Percentiles rank a stretch among this genome's conserved stretches.
Conservation (phyloP, 2,329 filamentous ascomycete genomes). For the Gyromitra esculenta region DNA sequence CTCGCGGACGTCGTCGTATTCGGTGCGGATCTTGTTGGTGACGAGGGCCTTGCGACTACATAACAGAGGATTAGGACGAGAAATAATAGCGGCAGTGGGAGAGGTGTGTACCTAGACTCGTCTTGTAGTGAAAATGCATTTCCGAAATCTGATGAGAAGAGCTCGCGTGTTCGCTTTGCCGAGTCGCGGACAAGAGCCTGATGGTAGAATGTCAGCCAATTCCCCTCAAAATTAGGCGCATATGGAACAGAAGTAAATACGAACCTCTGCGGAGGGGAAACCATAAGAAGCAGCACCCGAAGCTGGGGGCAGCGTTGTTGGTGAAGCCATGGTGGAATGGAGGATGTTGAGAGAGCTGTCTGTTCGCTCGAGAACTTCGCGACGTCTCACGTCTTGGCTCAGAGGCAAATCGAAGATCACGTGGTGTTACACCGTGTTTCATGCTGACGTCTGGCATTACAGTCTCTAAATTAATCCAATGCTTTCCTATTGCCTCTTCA, state of each 20-base stretch:
- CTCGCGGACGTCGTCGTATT: constrained; percentile 81
- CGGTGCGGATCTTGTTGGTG: constrained; percentile 70
- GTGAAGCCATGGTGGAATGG: constrained; percentile 42
- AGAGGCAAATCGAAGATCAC: too few species aligned
- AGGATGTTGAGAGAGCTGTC: constrained; percentile 8
- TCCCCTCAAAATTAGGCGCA: background rate
- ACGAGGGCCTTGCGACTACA: constrained; percentile 63
- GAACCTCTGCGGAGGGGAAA: constrained; percentile 36
- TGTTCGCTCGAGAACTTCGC: background rate
- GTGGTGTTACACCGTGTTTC: too few species aligned
- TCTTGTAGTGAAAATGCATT: constrained; percentile 58
- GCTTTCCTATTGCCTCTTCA: too few species aligned
- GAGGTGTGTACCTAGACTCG: constrained; percentile 49
- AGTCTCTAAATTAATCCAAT: too few species aligned
- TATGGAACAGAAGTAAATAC: constrained; percentile 1
- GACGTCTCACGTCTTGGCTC: too few species aligned
- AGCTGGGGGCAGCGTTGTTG: constrained; percentile 39
- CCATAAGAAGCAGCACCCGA: background rate
- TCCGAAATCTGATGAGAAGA: constrained; percentile 67
- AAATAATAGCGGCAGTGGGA: constrained; percentile 48
- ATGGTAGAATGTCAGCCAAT: constrained; percentile 27
- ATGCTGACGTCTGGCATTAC: too few species aligned
- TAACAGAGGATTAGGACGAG: constrained; percentile 58
- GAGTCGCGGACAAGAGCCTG: constrained; percentile 61
- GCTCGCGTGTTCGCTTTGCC: constrained; percentile 67